Evolutionary conservation across 2,329 filamentous ascomycete genomes (phyloP).

Genomic region (Periconia macrospinosa): DNA sequence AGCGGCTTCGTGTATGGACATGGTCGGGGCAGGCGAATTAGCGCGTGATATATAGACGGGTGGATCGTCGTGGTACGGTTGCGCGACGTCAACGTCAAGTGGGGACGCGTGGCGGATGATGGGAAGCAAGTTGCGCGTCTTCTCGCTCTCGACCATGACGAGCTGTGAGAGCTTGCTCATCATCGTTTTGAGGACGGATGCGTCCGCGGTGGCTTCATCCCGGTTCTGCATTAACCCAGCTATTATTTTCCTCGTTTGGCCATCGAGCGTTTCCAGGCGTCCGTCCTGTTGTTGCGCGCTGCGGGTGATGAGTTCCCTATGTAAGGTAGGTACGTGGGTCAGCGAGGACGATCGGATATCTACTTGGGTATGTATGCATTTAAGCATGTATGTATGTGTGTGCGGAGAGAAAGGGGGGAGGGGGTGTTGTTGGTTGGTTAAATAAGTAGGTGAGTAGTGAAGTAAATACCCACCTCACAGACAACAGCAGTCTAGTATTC

Average conservation of each 20-base stretch:
- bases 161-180: neutral
- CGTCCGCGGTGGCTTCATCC: neutral
- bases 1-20: neutral
- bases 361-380: neutral
- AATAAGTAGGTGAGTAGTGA: neutral
- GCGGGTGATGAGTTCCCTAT: neutral
- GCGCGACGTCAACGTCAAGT: neutral
- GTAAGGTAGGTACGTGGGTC: neutral
- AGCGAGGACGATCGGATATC: neutral
- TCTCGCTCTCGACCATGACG: constrained; percentile 2
- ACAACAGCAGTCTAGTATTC: neutral
- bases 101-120: neutral
- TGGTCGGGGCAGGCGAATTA: neutral
- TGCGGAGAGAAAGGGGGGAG: neutral
- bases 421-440: neutral
- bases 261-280: neutral
- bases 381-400: neutral
- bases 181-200: neutral
- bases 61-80: neutral
- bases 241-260: neutral
- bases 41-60: constrained; percentile 1
- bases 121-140: neutral
- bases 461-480: neutral
- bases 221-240: neutral
- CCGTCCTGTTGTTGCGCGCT: neutral